Conservation (phyloP, 1,284 basidiomycete species). For the Heterobasidion occidentale region DNA sequence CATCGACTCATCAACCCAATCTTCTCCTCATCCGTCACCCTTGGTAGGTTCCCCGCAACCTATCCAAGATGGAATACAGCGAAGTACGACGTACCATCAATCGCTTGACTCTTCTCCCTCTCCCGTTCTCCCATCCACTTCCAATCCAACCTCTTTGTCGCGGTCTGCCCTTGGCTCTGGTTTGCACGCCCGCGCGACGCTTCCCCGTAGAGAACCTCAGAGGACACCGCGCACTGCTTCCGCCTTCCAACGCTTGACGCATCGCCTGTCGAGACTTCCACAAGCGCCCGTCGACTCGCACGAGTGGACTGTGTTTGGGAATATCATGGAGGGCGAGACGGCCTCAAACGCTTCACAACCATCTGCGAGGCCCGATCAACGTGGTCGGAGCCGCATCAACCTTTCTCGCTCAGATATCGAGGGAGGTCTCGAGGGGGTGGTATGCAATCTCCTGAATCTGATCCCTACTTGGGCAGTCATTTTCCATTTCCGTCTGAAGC, state of each 20-base stretch:
- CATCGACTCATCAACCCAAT: not conserved
- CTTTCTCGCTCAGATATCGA: not conserved
- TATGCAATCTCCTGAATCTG: constrained; percentile 1
- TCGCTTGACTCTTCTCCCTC: not conserved
- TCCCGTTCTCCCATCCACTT: not conserved
- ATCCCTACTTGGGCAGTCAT: not conserved
- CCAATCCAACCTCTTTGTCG: not conserved
- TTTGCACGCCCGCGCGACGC: not conserved
- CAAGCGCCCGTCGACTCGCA: not conserved
- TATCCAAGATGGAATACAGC: not conserved
- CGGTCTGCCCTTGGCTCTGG: not conserved
- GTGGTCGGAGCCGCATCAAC: not conserved
- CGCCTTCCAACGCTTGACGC: constrained; percentile 2
- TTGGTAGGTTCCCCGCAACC: not conserved
- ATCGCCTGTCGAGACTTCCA: no score
- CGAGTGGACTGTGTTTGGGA: constrained; percentile 65
- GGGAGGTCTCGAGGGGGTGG: not conserved
- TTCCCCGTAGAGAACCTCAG: not conserved
- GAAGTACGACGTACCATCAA: not conserved
- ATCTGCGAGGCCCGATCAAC: not conserved
- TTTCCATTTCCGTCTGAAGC: not conserved
- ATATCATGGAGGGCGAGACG: constrained; percentile 62
- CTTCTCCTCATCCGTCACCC: not conserved
- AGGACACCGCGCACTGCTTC: constrained; percentile 4
- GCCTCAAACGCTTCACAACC: constrained; percentile 5